Evolutionary conservation across 1,284 basidiomycete genomes (phyloP).

Genomic region (Chiua sp.): DNA sequence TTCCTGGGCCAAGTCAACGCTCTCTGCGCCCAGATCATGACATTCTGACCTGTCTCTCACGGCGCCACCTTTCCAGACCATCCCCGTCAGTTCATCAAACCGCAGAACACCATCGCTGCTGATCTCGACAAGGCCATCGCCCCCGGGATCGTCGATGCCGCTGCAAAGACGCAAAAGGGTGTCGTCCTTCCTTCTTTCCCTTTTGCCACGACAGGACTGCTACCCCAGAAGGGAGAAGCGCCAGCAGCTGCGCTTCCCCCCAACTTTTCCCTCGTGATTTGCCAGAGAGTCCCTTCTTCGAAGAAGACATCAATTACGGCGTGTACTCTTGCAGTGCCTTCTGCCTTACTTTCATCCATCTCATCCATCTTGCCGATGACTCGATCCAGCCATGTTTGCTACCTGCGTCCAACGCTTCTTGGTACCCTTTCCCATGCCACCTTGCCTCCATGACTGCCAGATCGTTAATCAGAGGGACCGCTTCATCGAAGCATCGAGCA

Average conservation of each 20-base stretch:
- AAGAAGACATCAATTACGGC: conserved; percentile 81
- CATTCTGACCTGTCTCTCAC: conserved; percentile 85
- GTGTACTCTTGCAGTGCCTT: conserved; percentile 98
- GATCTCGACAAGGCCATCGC: conserved; percentile 70
- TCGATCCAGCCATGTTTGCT: conserved; percentile 62
- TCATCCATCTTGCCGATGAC: conserved; percentile 67
- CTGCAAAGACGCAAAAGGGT: conserved; percentile 78
- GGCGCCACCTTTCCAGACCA: conserved; percentile 83
- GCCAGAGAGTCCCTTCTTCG: conserved; percentile 74
- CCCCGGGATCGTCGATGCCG: conserved; percentile 74
- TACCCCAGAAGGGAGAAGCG: conserved; percentile 50
- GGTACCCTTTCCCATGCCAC: conserved; percentile 89
- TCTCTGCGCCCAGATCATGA: conserved; percentile 88
- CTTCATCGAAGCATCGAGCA: conserved; percentile 90
- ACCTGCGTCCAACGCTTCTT: conserved; percentile 83
- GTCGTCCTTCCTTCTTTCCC: conserved; percentile 32
- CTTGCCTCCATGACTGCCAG: conserved; percentile 93
- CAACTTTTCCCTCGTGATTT: conserved; percentile 53
- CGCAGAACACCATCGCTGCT: conserved; percentile 59
- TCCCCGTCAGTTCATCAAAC: conserved; percentile 79
- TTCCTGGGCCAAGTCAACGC: conserved; percentile 85
- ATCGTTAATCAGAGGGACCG: conserved; percentile 92
- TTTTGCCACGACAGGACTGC: conserved; percentile 12
- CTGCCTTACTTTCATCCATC: conserved; percentile 82
- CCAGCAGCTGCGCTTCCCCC: conserved; percentile 25